Percentiles rank a stretch among this genome's conserved stretches.
These are phyloP conservation scores for Neurospora cerealis DNA, from an alignment of 495 filamentous ascomycete genomes.

Conservation along the genomic window DNA sequence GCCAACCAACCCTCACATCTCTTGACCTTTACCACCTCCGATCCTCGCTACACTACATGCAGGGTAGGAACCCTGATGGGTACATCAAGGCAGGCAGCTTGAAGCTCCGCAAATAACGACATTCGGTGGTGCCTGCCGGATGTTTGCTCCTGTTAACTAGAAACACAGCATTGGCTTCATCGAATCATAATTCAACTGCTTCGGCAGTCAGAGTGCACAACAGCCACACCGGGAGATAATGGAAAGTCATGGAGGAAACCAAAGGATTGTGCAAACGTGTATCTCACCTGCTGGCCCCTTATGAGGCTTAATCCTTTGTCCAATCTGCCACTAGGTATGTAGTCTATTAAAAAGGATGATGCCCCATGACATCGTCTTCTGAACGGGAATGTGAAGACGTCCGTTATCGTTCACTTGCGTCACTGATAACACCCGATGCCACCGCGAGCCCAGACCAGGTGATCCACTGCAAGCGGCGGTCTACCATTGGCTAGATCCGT, in stretches of 20 bases:
- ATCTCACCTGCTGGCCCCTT: neutral
- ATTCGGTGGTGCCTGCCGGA: neutral
- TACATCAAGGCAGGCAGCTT: neutral
- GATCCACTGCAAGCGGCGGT: neutral
- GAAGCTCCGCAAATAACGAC: neutral
- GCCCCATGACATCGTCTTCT: neutral
- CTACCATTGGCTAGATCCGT: neutral
- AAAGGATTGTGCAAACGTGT: neutral
- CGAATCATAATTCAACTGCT: neutral
- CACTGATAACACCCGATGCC: constrained; percentile 22
- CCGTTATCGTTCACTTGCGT: constrained; percentile 24
- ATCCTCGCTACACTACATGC: neutral
- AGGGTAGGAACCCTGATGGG: neutral
- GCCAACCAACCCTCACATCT: neutral
- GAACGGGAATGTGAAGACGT: neutral
- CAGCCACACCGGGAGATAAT: neutral
- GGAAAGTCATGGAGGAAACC: neutral
- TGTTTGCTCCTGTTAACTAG: neutral
- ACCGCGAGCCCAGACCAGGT: constrained; percentile 2
- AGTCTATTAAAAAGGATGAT: neutral
- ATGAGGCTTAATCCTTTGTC: neutral
- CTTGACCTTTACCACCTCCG: neutral
- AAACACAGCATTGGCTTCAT: neutral
- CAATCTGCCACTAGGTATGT: neutral
- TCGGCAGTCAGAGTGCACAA: neutral